Evolutionary conservation across 768 basidiomycete genomes (phyloP).

Genomic region (Boletus edulis): DNA sequence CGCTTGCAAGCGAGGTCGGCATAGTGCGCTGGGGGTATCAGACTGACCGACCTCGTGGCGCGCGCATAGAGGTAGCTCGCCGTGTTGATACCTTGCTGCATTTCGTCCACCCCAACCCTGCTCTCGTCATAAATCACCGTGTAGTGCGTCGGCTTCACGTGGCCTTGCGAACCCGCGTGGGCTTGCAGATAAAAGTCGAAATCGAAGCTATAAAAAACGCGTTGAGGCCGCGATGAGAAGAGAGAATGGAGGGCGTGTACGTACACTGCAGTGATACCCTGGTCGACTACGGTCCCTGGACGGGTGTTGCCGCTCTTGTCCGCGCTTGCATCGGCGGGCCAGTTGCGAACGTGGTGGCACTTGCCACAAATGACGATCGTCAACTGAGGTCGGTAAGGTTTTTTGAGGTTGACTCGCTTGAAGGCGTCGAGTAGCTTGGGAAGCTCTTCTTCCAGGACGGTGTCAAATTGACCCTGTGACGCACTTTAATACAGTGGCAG

Average conservation of each 20-base stretch:
- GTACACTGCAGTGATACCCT: constrained; percentile 70
- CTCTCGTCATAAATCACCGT: constrained; percentile 80
- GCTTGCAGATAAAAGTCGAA: constrained; percentile 73
- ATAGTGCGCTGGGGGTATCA: constrained; percentile 79
- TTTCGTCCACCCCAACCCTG: constrained; percentile 59
- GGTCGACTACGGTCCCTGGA: constrained; percentile 80
- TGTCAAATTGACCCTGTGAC: constrained; percentile 67
- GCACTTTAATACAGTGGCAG: neutral
- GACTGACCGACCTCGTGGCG: constrained; percentile 80
- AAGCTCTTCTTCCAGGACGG: constrained; percentile 58
- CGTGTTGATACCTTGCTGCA: constrained; percentile 72
- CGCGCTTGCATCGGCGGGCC: constrained; percentile 48
- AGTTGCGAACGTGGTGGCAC: constrained; percentile 57
- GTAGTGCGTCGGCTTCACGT: constrained; percentile 74
- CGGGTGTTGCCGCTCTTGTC: constrained; percentile 72
- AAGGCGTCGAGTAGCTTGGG: constrained; percentile 63
- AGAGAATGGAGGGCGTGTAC: constrained; percentile 9
- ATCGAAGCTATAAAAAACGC: constrained; percentile 44
- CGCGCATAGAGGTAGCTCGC: constrained; percentile 75
- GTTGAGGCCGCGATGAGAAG: neutral
- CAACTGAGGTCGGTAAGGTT: constrained; percentile 56
- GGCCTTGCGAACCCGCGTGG: constrained; percentile 71
- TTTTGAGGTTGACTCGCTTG: constrained; percentile 40
- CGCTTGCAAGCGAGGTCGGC: constrained; percentile 83
- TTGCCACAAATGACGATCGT: constrained; percentile 84